Evolutionary conservation across 257 asterid species (phyloP).

Genomic region (Misopates orontium): DNA sequence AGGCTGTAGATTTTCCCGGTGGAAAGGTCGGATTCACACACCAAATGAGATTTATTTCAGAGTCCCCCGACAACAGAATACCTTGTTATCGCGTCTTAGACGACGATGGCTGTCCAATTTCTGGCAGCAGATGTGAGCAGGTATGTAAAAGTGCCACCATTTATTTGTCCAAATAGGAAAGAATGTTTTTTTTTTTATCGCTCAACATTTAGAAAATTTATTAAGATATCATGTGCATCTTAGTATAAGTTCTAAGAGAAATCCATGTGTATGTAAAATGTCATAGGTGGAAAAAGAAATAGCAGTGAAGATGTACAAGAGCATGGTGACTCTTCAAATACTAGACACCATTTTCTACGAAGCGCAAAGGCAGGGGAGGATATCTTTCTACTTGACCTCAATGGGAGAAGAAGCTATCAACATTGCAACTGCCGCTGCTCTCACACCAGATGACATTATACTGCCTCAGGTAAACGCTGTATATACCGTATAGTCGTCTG

Average conservation of each 20-base stretch:
- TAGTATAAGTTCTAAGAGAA: too few species aligned
- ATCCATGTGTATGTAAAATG: background rate
- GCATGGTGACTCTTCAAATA: slow-evolving; percentile 74
- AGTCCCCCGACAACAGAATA: slow-evolving; percentile 55
- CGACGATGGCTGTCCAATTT: slow-evolving; percentile 60
- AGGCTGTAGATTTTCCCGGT: slow-evolving; percentile 84
- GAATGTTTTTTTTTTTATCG: background rate
- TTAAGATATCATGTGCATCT: too few species aligned
- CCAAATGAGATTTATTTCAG: slow-evolving; percentile 66
- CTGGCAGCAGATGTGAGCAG: slow-evolving; percentile 54
- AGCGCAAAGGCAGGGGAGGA: slow-evolving; percentile 88
- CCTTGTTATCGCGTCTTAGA: slow-evolving; percentile 92
- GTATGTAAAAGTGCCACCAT: slow-evolving; percentile 25
- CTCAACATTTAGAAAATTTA: background rate
- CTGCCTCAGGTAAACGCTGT: slow-evolving; percentile 68
- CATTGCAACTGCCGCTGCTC: slow-evolving; percentile 93
- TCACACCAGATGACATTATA: slow-evolving; percentile 53
- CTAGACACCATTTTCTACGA: slow-evolving; percentile 80
- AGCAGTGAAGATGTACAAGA: slow-evolving; percentile 66
- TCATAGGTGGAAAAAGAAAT: slow-evolving; percentile 62
- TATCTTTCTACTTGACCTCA: slow-evolving; percentile 80
- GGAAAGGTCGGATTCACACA: slow-evolving; percentile 68
- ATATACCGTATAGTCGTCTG: too few species aligned
- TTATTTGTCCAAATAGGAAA: too few species aligned
- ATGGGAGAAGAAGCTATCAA: slow-evolving; percentile 85